Evolutionary conservation across 169 alveolate genomes (phyloP).

Genomic region (Plasmodium billcollinsi): DNA sequence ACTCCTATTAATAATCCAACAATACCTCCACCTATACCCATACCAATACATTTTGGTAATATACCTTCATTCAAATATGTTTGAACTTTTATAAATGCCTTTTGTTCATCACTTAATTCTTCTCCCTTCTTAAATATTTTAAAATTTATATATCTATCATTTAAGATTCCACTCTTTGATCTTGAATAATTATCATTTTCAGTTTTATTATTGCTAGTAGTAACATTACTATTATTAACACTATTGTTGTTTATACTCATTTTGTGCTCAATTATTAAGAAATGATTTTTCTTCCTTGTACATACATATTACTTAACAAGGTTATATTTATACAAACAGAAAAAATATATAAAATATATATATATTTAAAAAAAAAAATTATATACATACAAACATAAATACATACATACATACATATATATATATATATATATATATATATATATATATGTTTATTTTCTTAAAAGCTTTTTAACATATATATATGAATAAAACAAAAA

Average conservation of each 20-base stretch:
- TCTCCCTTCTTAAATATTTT: conserved; percentile 69
- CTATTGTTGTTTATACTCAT: conserved; percentile 42
- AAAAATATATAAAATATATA: too few relatives aligned
- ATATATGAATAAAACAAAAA: too few relatives aligned
- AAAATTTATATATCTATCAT: conserved; percentile 59
- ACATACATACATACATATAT: too few relatives aligned
- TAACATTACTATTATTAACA: background rate
- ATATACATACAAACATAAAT: too few relatives aligned
- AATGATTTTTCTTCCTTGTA: conserved; percentile 1
- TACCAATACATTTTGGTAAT: conserved; percentile 68
- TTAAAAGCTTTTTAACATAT: too few relatives aligned
- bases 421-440: too few relatives aligned
- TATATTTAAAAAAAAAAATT: too few relatives aligned
- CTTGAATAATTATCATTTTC: conserved; percentile 21
- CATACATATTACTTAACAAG: too few relatives aligned
- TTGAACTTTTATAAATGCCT: conserved; percentile 54
- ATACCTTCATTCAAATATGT: conserved; percentile 69
- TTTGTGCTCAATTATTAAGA: background rate
- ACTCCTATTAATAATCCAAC: conserved; percentile 54
- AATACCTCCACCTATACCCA: conserved; percentile 76
- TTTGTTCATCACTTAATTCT: conserved; percentile 58
- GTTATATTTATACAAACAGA: too few relatives aligned
- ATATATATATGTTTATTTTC: too few relatives aligned
- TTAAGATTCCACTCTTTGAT: conserved; percentile 22
- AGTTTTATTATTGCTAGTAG: background rate